A percentile compares a stretch with the other conserved stretches of the same genome.
These are phyloP conservation scores for Aspergillus ochraceus DNA, from an alignment of 2,329 filamentous ascomycete species.

Conservation along the genomic window DNA sequence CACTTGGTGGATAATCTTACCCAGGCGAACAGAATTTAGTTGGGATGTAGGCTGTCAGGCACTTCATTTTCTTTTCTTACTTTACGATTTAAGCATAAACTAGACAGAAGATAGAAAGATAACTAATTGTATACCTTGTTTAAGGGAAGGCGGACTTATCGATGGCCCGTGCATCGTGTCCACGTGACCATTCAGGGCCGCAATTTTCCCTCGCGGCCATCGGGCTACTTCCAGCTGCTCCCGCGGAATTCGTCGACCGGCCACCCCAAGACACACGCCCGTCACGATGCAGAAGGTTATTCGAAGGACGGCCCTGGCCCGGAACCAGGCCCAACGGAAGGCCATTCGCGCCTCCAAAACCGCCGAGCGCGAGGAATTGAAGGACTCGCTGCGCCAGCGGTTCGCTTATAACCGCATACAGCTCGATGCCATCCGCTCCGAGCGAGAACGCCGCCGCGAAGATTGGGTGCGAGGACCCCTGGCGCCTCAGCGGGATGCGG, in stretches of 20 bases:
- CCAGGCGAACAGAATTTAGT: too few relatives aligned
- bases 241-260: slow-evolving; percentile 14
- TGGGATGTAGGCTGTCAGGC: too few relatives aligned
- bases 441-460: slow-evolving; percentile 63
- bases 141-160: background rate
- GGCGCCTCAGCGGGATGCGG: slow-evolving; percentile 73
- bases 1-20: too few relatives aligned
- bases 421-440: slow-evolving; percentile 45
- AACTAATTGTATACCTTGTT: background rate
- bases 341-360: slow-evolving; percentile 45
- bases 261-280: slow-evolving; percentile 31
- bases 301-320: slow-evolving; percentile 64
- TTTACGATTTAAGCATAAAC: too few relatives aligned
- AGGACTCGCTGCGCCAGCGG: slow-evolving; percentile 26
- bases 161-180: background rate
- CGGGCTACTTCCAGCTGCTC: background rate
- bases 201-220: slow-evolving; percentile 23
- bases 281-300: slow-evolving; percentile 69
- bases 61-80: too few relatives aligned
- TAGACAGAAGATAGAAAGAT: too few relatives aligned
- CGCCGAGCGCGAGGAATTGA: slow-evolving; percentile 40
- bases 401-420: slow-evolving; percentile 34
- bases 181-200: slow-evolving; percentile 20
- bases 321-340: slow-evolving; percentile 59
- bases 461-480: slow-evolving; percentile 78